Conservation (phyloP, 768 basidiomycete genomes). For the Crepidotus variabilis region DNA sequence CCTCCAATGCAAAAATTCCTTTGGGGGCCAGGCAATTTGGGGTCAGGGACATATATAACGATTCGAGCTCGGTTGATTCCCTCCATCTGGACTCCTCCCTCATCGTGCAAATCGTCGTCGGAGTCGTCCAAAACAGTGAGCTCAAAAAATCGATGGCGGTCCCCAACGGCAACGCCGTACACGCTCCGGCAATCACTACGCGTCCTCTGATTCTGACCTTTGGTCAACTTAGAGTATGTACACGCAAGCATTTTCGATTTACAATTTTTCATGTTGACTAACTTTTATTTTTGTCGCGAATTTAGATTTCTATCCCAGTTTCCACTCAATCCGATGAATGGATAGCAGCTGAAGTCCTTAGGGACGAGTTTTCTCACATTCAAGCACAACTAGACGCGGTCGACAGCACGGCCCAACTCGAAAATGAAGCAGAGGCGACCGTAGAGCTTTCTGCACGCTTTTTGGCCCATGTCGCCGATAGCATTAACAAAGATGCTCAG, state of each 20-base stretch:
- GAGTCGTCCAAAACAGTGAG: constrained; percentile 21
- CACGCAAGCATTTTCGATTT: constrained; percentile 9
- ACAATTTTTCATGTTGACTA: constrained; percentile 4
- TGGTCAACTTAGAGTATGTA: constrained; percentile 50
- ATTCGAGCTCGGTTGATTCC: constrained; percentile 15
- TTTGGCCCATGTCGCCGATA: constrained; percentile 69
- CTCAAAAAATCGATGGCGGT: constrained; percentile 32
- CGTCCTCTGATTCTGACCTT: constrained; percentile 46
- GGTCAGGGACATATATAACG: constrained; percentile 40
- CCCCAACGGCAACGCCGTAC: constrained; percentile 33
- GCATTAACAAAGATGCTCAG: constrained; percentile 52
- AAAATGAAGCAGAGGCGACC: constrained; percentile 58
- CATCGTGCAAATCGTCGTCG: constrained; percentile 18
- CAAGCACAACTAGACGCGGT: constrained; percentile 55
- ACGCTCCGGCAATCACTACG: constrained; percentile 34
- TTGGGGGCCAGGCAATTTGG: constrained; percentile 40
- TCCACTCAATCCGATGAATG: constrained; percentile 79
- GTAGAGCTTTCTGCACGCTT: constrained; percentile 83
- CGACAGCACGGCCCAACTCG: constrained; percentile 48
- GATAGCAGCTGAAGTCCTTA: constrained; percentile 88
- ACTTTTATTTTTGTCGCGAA: too few relatives aligned
- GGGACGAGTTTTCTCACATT: constrained; percentile 80
- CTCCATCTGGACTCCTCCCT: constrained; percentile 21
- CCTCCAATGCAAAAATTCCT: constrained; percentile 30
- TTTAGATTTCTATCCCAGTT: constrained; percentile 82